phyloP scores from a whole-genome alignment of 331 rosid species.

The Pyrus hybrid region DNA sequence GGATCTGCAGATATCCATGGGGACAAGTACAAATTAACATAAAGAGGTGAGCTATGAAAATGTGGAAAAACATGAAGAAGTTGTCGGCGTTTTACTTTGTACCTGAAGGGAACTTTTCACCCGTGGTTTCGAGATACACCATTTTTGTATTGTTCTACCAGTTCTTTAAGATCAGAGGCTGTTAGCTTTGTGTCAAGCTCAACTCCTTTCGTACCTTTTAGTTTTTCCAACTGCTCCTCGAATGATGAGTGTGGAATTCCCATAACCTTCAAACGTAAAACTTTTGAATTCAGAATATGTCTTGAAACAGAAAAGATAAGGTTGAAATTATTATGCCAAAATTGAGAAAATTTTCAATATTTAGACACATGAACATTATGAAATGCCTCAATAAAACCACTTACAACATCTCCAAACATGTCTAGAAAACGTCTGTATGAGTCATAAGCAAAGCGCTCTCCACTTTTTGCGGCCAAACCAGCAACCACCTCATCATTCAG shows the following conservation, averaged over 20 bases:
- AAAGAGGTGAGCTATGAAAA: not conserved
- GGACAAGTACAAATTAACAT: not conserved
- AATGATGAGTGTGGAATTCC: constrained; percentile 75
- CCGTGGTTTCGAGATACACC: constrained; percentile 63
- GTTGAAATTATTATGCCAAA: not conserved
- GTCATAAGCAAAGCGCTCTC: constrained; percentile 93
- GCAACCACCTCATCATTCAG: constrained; percentile 81
- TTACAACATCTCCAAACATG: constrained; percentile 95
- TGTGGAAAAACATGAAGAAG: not conserved
- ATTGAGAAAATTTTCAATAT: not conserved
- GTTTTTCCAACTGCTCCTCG: constrained; percentile 65
- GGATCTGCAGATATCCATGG: constrained; percentile 58
- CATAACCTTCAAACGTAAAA: constrained; percentile 56
- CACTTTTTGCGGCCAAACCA: constrained; percentile 85
- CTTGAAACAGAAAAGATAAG: not conserved
- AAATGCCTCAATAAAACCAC: constrained; percentile 18
- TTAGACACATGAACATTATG: not conserved
- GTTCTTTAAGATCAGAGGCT: constrained; percentile 67
- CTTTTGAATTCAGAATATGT: not conserved
- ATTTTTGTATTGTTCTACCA: constrained; percentile 74
- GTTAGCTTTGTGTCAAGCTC: constrained; percentile 64
- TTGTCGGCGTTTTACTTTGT: constrained; percentile 8
- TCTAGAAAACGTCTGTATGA: constrained; percentile 89
- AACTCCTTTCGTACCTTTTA: constrained; percentile 52
- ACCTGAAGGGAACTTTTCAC: constrained; percentile 86